These are phyloP conservation scores for Hondaea fermentalgiana DNA, from an alignment of 108 stramenopile genomes.

Conservation along the genomic window DNA sequence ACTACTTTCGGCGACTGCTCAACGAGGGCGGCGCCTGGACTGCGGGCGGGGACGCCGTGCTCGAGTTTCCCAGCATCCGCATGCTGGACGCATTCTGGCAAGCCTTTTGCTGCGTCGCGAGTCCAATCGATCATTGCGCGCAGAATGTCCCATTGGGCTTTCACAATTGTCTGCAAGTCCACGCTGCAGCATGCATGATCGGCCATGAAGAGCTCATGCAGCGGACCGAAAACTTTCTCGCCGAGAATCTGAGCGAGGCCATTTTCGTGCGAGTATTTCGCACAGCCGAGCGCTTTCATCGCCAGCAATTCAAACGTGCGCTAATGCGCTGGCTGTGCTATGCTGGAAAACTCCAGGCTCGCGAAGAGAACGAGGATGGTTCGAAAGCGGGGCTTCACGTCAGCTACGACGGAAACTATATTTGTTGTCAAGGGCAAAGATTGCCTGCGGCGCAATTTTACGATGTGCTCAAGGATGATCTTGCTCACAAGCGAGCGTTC, in stretches of 20 bases:
- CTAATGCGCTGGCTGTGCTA: slow-evolving; percentile 4
- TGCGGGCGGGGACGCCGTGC: background rate
- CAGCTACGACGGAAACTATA: background rate
- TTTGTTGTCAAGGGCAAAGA: background rate
- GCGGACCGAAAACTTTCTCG: background rate
- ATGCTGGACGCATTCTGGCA: slow-evolving; percentile 11
- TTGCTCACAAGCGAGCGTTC: background rate
- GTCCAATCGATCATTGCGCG: background rate
- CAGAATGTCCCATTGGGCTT: background rate
- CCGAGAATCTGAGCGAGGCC: background rate
- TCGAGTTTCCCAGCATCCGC: background rate
- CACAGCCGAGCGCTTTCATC: background rate
- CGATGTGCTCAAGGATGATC: background rate
- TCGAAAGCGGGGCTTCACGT: background rate
- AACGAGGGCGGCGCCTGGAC: background rate
- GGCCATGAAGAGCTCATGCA: background rate
- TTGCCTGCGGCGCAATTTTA: background rate
- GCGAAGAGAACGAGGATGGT: background rate
- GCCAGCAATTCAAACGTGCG: background rate
- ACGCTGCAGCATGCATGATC: background rate
- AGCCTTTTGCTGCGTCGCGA: background rate
- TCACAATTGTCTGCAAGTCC: background rate
- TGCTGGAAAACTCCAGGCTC: background rate
- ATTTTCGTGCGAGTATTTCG: background rate
- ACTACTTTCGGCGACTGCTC: background rate